Conservation (phyloP, 2,329 filamentous ascomycete genomes). For the Lasiodiplodia gonubiensis region DNA sequence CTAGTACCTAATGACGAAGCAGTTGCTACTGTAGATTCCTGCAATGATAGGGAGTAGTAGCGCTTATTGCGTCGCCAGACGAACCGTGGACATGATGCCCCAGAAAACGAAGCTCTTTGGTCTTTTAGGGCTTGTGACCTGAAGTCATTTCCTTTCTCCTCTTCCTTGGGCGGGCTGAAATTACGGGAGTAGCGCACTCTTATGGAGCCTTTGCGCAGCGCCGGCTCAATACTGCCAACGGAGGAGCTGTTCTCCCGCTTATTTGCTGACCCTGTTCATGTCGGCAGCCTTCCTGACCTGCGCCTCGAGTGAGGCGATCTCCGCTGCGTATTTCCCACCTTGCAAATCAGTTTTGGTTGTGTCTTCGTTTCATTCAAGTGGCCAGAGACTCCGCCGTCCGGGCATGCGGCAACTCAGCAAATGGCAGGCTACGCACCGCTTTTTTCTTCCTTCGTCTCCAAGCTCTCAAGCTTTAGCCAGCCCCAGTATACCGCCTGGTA, state of each 20-base stretch:
- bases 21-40: neutral
- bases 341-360: conserved; percentile 10
- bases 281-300: conserved; percentile 7
- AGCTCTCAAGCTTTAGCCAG: conserved; percentile 75
- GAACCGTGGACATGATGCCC: neutral
- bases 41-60: neutral
- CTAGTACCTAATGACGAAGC: neutral
- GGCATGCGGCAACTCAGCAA: neutral
- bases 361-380: neutral
- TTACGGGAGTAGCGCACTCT: neutral
- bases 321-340: conserved; percentile 5
- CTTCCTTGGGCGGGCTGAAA: neutral
- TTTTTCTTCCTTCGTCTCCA: conserved; percentile 68
- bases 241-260: neutral
- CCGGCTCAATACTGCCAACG: neutral
- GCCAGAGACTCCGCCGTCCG: neutral
- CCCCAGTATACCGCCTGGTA: conserved; percentile 79
- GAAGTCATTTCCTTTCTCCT: neutral
- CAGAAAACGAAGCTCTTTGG: neutral
- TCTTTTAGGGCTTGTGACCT: neutral
- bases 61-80: neutral
- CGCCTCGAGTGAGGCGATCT: conserved; percentile 20
- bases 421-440: conserved; percentile 52
- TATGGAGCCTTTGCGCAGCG: neutral
- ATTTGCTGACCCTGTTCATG: conserved; percentile 1